Conservation (phyloP, 345 rosid genomes). For the Aquilaria sinensis region DNA sequence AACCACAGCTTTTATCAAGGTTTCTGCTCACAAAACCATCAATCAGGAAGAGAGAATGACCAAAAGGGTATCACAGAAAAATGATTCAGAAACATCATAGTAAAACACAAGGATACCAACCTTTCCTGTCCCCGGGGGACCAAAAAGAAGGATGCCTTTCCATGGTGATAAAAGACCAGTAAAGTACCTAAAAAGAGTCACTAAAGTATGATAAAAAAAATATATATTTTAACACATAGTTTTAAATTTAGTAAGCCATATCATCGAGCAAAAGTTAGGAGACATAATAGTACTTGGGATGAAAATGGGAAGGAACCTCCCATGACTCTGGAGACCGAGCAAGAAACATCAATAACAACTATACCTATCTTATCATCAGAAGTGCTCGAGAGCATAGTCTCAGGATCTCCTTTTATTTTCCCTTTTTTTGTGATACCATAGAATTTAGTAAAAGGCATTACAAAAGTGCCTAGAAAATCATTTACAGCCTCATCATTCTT, state of each 20-base stretch:
- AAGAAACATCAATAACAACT: neutral
- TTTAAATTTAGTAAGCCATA: neutral
- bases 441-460: no score
- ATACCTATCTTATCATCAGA: no score
- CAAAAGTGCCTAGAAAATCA: no score
- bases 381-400: no score
- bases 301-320: neutral
- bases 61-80: neutral
- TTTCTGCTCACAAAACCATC: neutral
- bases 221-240: neutral
- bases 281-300: neutral
- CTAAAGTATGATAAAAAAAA: neutral
- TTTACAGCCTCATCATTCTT: no score
- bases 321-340: neutral
- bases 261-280: neutral
- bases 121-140: constrained; percentile 99
- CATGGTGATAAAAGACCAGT: constrained; percentile 96
- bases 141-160: constrained; percentile 99
- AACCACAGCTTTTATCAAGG: neutral
- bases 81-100: constrained; percentile 2
- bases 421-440: no score
- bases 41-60: neutral
- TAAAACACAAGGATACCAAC: constrained; percentile 26
- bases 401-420: no score
- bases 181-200: constrained; percentile 55